A percentile compares a stretch with the other conserved stretches of the same genome.
These are phyloP conservation scores for Spathaspora sp. DNA, from an alignment of 1,139 yeast species.

Conservation along the genomic window DNA sequence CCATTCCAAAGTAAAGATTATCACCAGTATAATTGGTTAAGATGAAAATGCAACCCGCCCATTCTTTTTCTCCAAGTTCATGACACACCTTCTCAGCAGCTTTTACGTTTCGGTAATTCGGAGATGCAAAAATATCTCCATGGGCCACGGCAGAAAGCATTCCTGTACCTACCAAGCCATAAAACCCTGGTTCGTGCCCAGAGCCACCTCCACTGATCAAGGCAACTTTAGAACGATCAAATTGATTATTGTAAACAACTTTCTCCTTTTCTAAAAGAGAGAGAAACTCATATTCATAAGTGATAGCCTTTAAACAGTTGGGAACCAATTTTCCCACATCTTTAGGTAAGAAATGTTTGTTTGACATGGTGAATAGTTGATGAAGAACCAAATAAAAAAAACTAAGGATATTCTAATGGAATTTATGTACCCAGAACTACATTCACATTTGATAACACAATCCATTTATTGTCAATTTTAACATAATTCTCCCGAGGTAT, in stretches of 20 bases:
- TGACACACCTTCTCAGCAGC: slow-evolving; percentile 32
- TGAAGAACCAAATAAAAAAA: neutral
- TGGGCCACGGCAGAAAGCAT: slow-evolving; percentile 47
- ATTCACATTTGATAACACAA: too few species aligned
- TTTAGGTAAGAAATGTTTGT: slow-evolving; percentile 22
- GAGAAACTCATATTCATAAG: slow-evolving; percentile 15
- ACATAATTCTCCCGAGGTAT: neutral
- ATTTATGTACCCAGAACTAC: neutral
- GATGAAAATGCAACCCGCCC: slow-evolving; percentile 23
- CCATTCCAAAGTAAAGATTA: slow-evolving; percentile 34
- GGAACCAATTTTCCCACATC: slow-evolving; percentile 18
- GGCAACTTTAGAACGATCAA: slow-evolving; percentile 27
- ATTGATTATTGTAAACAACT: slow-evolving; percentile 32
- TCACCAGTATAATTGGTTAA: slow-evolving; percentile 35
- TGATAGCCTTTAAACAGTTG: slow-evolving; percentile 18
- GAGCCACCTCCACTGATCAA: slow-evolving; percentile 46
- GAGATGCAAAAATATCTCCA: slow-evolving; percentile 48
- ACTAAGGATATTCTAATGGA: neutral
- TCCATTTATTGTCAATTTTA: neutral
- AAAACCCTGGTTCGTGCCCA: slow-evolving; percentile 50
- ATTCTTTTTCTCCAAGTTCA: slow-evolving; percentile 11
- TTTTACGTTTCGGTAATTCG: slow-evolving; percentile 40
- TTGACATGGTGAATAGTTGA: slow-evolving; percentile 1
- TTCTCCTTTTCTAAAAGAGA: slow-evolving; percentile 31
- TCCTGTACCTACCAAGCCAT: slow-evolving; percentile 45